Conservation (phyloP, 768 basidiomycete genomes). For the Suillus alpinus region DNA sequence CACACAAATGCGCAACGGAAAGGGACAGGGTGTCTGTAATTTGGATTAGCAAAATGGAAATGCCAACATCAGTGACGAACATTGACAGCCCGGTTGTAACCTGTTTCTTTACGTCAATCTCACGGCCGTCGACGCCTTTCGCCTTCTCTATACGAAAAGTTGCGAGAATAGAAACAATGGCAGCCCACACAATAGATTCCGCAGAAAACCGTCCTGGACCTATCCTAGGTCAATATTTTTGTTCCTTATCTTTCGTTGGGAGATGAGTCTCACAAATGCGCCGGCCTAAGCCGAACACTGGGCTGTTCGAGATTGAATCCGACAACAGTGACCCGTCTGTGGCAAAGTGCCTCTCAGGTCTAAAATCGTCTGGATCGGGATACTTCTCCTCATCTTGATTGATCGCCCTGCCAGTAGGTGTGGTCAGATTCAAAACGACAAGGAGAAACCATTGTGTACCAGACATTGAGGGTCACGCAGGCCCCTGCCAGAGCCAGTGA, state of each 20-base stretch:
- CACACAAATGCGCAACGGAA: not conserved
- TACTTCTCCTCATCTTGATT: constrained; percentile 19
- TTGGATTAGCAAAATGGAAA: not conserved
- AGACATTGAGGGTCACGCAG: constrained; percentile 18
- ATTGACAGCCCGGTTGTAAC: not conserved
- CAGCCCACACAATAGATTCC: constrained; percentile 3
- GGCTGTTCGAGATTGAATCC: not conserved
- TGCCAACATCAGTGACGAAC: not conserved
- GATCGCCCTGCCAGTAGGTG: constrained; percentile 19
- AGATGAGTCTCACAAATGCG: constrained; percentile 6
- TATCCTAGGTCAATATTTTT: not conserved
- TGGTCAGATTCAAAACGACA: not conserved
- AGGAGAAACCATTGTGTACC: constrained; percentile 6
- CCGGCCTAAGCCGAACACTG: constrained; percentile 7
- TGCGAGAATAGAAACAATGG: constrained; percentile 17
- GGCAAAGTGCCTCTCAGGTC: constrained; percentile 32
- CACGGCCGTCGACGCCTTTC: not conserved
- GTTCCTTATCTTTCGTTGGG: no score
- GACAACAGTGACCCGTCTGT: constrained; percentile 9
- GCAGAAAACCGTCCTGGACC: constrained; percentile 10
- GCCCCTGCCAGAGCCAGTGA: constrained; percentile 12
- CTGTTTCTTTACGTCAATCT: not conserved
- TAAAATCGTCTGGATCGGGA: constrained; percentile 30
- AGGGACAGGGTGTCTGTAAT: not conserved
- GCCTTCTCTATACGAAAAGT: constrained; percentile 14